Base-by-base conservation (phyloP, 2,329 filamentous ascomycete genomes). In the Chaetoscypha palmicola region DNA sequence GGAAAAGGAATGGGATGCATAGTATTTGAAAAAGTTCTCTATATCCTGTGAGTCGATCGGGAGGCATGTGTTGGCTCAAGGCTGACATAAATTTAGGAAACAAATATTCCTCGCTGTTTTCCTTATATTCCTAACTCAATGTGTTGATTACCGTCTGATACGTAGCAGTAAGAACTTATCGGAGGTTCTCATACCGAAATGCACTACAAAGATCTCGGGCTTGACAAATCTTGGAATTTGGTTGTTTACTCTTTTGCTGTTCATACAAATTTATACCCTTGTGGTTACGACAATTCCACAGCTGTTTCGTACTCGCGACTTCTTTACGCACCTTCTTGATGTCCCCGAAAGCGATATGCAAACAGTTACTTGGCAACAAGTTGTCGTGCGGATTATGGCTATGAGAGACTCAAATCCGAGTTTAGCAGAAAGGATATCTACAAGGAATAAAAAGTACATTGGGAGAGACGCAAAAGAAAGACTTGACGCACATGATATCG, bases 401-500 rank as follows among this genome's bases (percentile, higher is more conserved):
- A 61, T 86, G n/a, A 72, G 83, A 53, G 81, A 86, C 59, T 67
- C 77, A 3, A 86, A 87, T 57, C 73, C 83, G 14, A 69, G 75
- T 11, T 85, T 82, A n/a, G 78, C 77, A 1, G 71, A 74, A 5
- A 75, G 74, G 14, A 67, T 80, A 12, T 74, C 74, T n/a, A 68
- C 76, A 9, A 68, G 71, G 48, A 74, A 76, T 52, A 73, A 76
- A 47, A 76, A 72, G 51, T 78, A 76, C 47, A 73, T 50, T 19
- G 85, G 86, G 35, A 89, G 81, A 46, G 88, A 94, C 60, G 94
- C 88, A 17, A 94, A 96, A 63, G 88, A 97, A 66, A 77, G 91
- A 50, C 81, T 98, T 55, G 92, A 96, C 64, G 92, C 92, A 9
- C 88, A 96, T 58, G 92, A 96, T 59, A 97, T 98, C 62, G 92